A percentile compares a stretch with the other conserved stretches of the same genome.
phyloP scores from a whole-genome alignment of 306 rosid genomes.

The Vigna reflexopilosa region DNA sequence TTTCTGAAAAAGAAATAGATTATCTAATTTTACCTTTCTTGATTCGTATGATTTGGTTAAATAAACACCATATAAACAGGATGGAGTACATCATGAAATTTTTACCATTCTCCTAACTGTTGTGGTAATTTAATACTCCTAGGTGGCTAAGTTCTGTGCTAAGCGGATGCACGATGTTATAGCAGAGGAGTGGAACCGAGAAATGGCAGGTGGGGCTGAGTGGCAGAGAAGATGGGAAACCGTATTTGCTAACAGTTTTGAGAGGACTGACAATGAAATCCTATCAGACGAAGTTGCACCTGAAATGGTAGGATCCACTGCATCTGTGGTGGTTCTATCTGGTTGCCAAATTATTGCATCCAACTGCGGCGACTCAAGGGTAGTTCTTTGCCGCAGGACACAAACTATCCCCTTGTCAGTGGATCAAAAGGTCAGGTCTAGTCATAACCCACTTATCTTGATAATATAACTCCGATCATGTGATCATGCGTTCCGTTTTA shows the following conservation, averaged over 20 bases:
- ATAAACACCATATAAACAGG: background rate
- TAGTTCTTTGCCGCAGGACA: slow-evolving; percentile 76
- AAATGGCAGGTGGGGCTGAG: slow-evolving; percentile 49
- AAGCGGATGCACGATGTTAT: slow-evolving; percentile 78
- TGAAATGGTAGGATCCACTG: slow-evolving; percentile 98
- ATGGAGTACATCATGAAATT: background rate
- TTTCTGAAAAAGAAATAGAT: background rate
- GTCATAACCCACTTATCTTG: slow-evolving; percentile 20
- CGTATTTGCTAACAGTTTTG: slow-evolving; percentile 68
- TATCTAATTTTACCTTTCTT: background rate
- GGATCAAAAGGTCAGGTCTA: slow-evolving; percentile 95
- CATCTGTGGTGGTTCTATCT: slow-evolving; percentile 74
- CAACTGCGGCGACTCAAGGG: slow-evolving; percentile 93
- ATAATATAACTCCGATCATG: slow-evolving; percentile 4
- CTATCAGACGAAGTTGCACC: slow-evolving; percentile 59
- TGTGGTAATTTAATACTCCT: slow-evolving; percentile 41
- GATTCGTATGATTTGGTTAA: background rate
- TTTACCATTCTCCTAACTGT: slow-evolving; percentile 38
- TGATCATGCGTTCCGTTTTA: slow-evolving; percentile 6
- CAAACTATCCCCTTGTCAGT: slow-evolving; percentile 80
- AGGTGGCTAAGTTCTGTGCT: slow-evolving; percentile 94
- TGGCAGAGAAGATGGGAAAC: slow-evolving; percentile 91
- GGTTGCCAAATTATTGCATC: slow-evolving; percentile 90
- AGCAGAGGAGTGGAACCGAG: slow-evolving; percentile 80
- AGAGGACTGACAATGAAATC: slow-evolving; percentile 72